Evolutionary conservation across 805 yeast genomes (phyloP).

Genomic region (Maudiozyma serrabonitensis): DNA sequence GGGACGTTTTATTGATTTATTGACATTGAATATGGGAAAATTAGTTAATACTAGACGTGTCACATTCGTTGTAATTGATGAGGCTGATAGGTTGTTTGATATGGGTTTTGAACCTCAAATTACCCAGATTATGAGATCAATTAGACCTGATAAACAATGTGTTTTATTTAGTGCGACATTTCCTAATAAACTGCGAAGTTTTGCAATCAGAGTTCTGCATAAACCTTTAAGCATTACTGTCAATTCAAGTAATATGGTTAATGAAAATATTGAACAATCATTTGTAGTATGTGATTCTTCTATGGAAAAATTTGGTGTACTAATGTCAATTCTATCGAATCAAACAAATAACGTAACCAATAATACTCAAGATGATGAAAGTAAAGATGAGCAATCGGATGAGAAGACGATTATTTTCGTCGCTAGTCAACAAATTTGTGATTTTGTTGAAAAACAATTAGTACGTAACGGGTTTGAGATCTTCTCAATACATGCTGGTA

Average conservation of each 20-base stretch:
- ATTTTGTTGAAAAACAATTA: constrained; percentile 44
- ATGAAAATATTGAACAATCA: constrained; percentile 66
- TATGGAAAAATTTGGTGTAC: constrained; percentile 44
- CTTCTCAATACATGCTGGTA: constrained; percentile 82
- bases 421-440: constrained; percentile 84
- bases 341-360: neutral
- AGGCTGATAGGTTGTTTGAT: constrained; percentile 95
- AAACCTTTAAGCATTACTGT: constrained; percentile 69
- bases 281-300: constrained; percentile 50
- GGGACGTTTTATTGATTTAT: constrained; percentile 81
- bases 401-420: constrained; percentile 71
- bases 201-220: constrained; percentile 56
- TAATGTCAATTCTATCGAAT: constrained; percentile 40
- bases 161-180: constrained; percentile 92
- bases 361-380: constrained; percentile 13
- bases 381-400: constrained; percentile 18
- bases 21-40: constrained; percentile 75
- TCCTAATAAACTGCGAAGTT: constrained; percentile 64
- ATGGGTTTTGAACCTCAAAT: constrained; percentile 97
- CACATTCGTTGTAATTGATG: constrained; percentile 83
- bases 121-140: constrained; percentile 60
- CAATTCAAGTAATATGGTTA: constrained; percentile 73
- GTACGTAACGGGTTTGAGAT: constrained; percentile 44
- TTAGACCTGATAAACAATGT: constrained; percentile 81
- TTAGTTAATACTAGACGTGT: constrained; percentile 53